These are phyloP conservation scores for Penicillium verhagenii DNA, from an alignment of 495 filamentous ascomycete genomes.

Conservation along the genomic window DNA sequence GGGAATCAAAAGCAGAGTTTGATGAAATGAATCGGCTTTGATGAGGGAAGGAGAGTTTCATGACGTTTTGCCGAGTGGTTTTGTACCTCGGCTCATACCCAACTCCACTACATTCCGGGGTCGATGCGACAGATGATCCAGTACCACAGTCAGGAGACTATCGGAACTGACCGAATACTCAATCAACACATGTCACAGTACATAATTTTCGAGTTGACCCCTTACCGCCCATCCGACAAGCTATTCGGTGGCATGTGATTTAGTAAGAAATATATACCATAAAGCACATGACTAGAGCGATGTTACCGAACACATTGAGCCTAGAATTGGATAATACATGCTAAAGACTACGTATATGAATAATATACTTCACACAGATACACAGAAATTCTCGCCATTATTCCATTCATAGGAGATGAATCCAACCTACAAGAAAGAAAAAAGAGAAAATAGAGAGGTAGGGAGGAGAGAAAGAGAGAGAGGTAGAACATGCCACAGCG, in stretches of 20 bases:
- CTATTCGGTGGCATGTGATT: background rate
- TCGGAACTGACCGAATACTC: background rate
- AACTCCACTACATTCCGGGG: constrained; percentile 5
- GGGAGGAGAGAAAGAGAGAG: constrained; percentile 12
- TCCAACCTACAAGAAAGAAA: constrained; percentile 40
- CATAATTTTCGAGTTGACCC: too few species aligned
- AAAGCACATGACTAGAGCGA: background rate
- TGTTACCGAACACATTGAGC: too few species aligned
- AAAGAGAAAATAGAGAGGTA: constrained; percentile 16
- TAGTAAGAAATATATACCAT: too few species aligned
- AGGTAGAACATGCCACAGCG: constrained; percentile 21
- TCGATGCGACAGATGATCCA: background rate
- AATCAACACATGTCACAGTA: too few species aligned
- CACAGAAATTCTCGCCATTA: constrained; percentile 40
- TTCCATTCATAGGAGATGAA: constrained; percentile 41
- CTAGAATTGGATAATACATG: too few species aligned
- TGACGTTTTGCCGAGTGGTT: constrained; percentile 49
- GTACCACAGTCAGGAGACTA: background rate
- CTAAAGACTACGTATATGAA: background rate
- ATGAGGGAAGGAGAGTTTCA: constrained; percentile 26
- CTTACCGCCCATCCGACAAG: background rate
- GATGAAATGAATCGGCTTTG: constrained; percentile 40
- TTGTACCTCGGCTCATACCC: constrained; percentile 40
- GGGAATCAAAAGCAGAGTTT: constrained; percentile 15
- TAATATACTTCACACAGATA: background rate